A percentile compares a stretch with the other conserved stretches of the same genome.
Conservation (phyloP, 2,329 filamentous ascomycete genomes). For the Hymenoscyphus occultus region DNA sequence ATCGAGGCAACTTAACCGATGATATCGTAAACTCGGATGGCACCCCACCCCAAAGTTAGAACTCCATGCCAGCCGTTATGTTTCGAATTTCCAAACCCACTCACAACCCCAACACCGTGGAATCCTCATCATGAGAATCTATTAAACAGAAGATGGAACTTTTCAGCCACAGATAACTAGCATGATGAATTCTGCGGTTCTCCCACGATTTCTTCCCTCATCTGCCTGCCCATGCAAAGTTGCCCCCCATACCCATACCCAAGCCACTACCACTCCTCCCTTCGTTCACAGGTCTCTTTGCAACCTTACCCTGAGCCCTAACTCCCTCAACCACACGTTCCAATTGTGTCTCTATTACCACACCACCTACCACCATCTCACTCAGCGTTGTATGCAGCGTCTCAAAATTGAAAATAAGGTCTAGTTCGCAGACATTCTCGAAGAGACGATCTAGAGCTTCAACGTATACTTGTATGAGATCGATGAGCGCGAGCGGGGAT, state of each 20-base stretch:
- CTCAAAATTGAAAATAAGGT: conserved; percentile 99
- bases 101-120: not conserved
- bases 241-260: conserved; percentile 31
- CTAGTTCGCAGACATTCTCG: conserved; percentile 95
- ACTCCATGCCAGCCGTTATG: not conserved
- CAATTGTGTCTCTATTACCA: conserved; percentile 88
- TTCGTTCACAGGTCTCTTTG: conserved; percentile 77
- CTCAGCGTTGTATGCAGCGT: conserved; percentile 85
- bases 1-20: not conserved
- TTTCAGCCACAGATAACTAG: not conserved
- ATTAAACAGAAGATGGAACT: not conserved
- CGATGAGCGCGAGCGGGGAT: conserved; percentile 89
- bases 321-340: conserved; percentile 88
- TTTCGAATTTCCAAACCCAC: not conserved
- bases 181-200: not conserved
- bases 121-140: not conserved
- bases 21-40: not conserved
- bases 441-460: conserved; percentile 93
- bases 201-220: not conserved
- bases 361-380: conserved; percentile 94
- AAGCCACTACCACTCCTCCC: conserved; percentile 55
- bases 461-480: conserved; percentile 97
- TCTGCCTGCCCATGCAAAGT: conserved; percentile 33
- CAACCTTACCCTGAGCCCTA: conserved; percentile 69
- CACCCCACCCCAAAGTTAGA: not conserved